These are phyloP conservation scores for Chaetoceros muelleri DNA, from an alignment of 108 stramenopile species.

Conservation along the genomic window DNA sequence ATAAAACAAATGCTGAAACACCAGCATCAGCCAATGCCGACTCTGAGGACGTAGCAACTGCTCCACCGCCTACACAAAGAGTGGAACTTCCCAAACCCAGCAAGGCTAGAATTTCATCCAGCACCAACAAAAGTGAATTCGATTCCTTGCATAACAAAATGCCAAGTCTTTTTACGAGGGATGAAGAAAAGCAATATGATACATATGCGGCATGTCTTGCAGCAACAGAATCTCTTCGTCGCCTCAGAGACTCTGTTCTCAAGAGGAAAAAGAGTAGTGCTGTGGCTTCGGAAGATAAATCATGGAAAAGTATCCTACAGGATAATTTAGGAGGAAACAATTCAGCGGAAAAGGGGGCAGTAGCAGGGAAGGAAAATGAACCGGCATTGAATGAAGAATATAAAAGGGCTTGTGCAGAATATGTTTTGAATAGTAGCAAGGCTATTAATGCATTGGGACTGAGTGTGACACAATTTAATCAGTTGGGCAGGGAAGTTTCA, in stretches of 20 bases:
- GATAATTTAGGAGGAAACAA: not conserved
- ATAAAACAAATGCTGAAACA: too few relatives aligned
- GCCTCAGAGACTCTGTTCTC: constrained; percentile 35
- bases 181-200: constrained; percentile 40
- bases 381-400: constrained; percentile 6
- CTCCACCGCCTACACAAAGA: too few relatives aligned
- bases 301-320: not conserved
- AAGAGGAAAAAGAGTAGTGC: constrained; percentile 9
- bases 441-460: constrained; percentile 50
- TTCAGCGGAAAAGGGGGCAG: constrained; percentile 1
- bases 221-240: constrained; percentile 48
- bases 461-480: constrained; percentile 56
- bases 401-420: constrained; percentile 20
- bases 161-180: constrained; percentile 41
- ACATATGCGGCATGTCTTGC: constrained; percentile 53
- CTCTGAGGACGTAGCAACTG: too few relatives aligned
- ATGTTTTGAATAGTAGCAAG: constrained; percentile 29
- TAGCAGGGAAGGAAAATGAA: not conserved
- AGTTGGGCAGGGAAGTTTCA: constrained; percentile 39
- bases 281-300: not conserved
- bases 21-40: too few relatives aligned
- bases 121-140: not conserved
- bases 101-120: not conserved
- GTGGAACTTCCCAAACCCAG: not conserved
- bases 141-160: constrained; percentile 15